phyloP scores from a whole-genome alignment of 2,329 filamentous ascomycete genomes.

The Leptographium galeiforme region DNA sequence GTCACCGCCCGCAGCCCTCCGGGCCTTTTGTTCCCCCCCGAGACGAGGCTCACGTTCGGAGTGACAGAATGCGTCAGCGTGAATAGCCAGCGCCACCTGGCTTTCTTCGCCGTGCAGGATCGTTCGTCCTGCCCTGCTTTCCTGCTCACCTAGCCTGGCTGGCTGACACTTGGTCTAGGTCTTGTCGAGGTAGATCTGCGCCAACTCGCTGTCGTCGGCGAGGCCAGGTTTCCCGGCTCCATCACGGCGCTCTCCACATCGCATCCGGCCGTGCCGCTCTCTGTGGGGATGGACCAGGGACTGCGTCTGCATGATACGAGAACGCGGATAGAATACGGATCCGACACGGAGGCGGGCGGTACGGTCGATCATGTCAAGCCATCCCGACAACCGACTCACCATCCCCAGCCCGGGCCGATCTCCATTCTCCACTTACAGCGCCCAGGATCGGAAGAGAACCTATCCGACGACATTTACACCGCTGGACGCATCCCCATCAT shows the following conservation, averaged over 20 bases:
- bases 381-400: constrained; percentile 37
- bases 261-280: constrained; percentile 54
- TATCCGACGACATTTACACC: constrained; percentile 73
- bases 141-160: background rate
- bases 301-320: constrained; percentile 75
- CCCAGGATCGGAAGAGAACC: constrained; percentile 31
- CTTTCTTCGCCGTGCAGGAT: constrained; percentile 69
- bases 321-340: constrained; percentile 15
- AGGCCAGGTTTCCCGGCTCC: constrained; percentile 63
- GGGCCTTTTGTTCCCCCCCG: constrained; percentile 48
- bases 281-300: constrained; percentile 69
- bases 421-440: constrained; percentile 67
- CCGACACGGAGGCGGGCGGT: too few species aligned
- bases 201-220: constrained; percentile 55
- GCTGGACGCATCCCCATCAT: constrained; percentile 82
- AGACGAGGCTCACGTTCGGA: constrained; percentile 45
- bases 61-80: constrained; percentile 76
- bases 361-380: constrained; percentile 14
- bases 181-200: constrained; percentile 73
- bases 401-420: constrained; percentile 69
- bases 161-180: constrained; percentile 21
- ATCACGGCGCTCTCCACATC: constrained; percentile 72
- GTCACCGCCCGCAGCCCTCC: constrained; percentile 53
- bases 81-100: constrained; percentile 51
- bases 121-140: constrained; percentile 26